phyloP scores from a whole-genome alignment of 2,329 filamentous ascomycete genomes.

The Aureobasidium melanogenum region DNA sequence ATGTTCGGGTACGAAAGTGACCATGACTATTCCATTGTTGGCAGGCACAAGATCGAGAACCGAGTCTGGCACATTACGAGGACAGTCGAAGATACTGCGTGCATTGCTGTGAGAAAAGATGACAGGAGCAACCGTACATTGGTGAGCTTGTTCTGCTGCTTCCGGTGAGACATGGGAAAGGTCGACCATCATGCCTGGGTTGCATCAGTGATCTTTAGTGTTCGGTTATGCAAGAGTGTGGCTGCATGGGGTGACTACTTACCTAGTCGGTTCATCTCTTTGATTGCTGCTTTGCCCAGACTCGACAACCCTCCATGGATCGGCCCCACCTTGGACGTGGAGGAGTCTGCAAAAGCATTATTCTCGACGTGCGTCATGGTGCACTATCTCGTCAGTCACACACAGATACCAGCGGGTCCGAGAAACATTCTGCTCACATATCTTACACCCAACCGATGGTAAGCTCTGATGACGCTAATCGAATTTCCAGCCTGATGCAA shows the following conservation, averaged over 20 bases:
- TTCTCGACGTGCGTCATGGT: slow-evolving; percentile 18
- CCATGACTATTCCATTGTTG: slow-evolving; percentile 35
- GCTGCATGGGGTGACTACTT: background rate
- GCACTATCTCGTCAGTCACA: slow-evolving; percentile 5
- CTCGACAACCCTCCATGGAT: slow-evolving; percentile 16
- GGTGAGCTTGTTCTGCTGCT: slow-evolving; percentile 17
- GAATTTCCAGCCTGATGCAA: slow-evolving; percentile 28
- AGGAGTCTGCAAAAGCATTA: slow-evolving; percentile 18
- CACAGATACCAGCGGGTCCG: background rate
- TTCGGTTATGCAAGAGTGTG: too few relatives aligned
- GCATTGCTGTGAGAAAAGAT: slow-evolving; percentile 16
- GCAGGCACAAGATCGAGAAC: slow-evolving; percentile 27
- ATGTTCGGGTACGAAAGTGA: slow-evolving; percentile 28
- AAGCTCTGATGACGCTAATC: slow-evolving; percentile 28
- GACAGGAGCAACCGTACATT: slow-evolving; percentile 17
- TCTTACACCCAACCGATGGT: slow-evolving; percentile 29
- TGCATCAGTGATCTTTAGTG: background rate
- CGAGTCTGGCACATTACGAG: slow-evolving; percentile 35
- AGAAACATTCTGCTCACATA: slow-evolving; percentile 24
- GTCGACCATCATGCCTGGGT: slow-evolving; percentile 17
- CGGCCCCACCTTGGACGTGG: slow-evolving; percentile 14
- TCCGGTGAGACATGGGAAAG: slow-evolving; percentile 15
- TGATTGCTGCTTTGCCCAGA: slow-evolving; percentile 22
- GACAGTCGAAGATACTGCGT: slow-evolving; percentile 22
- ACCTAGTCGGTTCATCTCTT: slow-evolving; percentile 32